Percentiles rank a stretch among this genome's conserved stretches.
Conservation (phyloP, 306 rosid genomes). For the Betula pendula region DNA sequence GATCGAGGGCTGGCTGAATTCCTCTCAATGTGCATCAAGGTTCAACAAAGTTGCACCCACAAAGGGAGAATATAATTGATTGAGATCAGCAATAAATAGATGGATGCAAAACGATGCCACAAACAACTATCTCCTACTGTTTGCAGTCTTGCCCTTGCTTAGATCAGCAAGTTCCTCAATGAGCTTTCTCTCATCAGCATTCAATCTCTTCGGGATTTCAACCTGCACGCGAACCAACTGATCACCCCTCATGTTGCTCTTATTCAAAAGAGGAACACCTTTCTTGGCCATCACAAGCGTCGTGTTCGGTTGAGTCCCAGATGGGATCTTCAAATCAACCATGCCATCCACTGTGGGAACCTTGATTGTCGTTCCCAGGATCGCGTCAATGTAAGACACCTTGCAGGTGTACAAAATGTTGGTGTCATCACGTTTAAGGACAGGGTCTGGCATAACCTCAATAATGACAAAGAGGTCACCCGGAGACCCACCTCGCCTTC, state of each 20-base stretch:
- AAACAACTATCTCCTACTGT: constrained; percentile 43
- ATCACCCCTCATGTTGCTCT: constrained; percentile 89
- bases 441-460: constrained; percentile 85
- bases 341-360: constrained; percentile 94
- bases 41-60: constrained; percentile 31
- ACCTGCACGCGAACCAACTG: constrained; percentile 97
- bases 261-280: constrained; percentile 89
- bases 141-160: constrained; percentile 83
- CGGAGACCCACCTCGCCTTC: constrained; percentile 83
- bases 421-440: constrained; percentile 91
- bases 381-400: constrained; percentile 86
- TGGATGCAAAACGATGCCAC: constrained; percentile 8
- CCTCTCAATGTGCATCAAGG: constrained; percentile 26
- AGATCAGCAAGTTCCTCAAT: constrained; percentile 83
- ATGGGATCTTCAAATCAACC: constrained; percentile 70
- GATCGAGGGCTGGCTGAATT: constrained; percentile 21
- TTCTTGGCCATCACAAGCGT: constrained; percentile 96
- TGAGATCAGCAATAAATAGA: background rate
- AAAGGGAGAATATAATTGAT: background rate
- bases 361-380: constrained; percentile 79
- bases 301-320: constrained; percentile 89
- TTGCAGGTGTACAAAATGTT: constrained; percentile 85
- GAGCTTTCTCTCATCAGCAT: constrained; percentile 79
- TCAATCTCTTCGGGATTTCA: constrained; percentile 85
- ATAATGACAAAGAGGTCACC: constrained; percentile 93